These are phyloP conservation scores for Suhomyces bokatorum DNA, from an alignment of 1,139 yeast species.

Conservation along the genomic window DNA sequence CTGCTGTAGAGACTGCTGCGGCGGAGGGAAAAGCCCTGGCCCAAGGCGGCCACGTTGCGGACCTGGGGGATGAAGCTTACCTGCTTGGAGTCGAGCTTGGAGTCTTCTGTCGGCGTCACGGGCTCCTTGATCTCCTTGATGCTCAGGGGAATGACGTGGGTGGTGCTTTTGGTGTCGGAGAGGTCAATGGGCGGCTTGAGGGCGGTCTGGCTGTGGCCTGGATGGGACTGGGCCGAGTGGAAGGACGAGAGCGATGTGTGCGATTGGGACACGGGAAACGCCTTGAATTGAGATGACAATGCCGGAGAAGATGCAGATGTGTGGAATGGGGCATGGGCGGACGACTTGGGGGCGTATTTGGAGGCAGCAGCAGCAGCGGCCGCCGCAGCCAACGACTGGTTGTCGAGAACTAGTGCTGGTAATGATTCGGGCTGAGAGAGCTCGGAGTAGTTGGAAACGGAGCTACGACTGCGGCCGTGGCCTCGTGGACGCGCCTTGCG, in stretches of 20 bases:
- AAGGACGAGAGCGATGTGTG: conserved; percentile 12
- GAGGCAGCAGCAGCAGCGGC: conserved; percentile 10
- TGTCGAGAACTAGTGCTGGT: neutral
- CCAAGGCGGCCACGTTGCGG: neutral
- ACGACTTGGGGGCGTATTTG: conserved; percentile 4
- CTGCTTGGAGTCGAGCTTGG: conserved; percentile 17
- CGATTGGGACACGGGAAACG: conserved; percentile 8
- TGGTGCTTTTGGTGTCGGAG: neutral
- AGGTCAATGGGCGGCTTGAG: conserved; percentile 10
- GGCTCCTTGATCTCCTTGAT: conserved; percentile 1
- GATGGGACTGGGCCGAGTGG: conserved; percentile 9
- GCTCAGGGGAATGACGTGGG: conserved; percentile 1
- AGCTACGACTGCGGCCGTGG: conserved; percentile 10
- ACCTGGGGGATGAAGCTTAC: conserved; percentile 15
- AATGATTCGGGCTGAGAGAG: conserved; percentile 1
- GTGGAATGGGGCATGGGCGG: conserved; percentile 4
- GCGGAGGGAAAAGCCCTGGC: conserved; percentile 2
- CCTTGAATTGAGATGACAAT: conserved; percentile 6
- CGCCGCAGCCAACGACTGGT: conserved; percentile 7
- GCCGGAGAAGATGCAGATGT: conserved; percentile 11
- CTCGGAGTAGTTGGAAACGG: conserved; percentile 15
- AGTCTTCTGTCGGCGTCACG: neutral
- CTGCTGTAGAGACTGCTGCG: neutral
- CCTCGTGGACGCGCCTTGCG: conserved; percentile 7
- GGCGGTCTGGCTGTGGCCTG: conserved; percentile 6